Conservation (phyloP, 1,139 yeast species). For the Zygoascus meyerae region DNA sequence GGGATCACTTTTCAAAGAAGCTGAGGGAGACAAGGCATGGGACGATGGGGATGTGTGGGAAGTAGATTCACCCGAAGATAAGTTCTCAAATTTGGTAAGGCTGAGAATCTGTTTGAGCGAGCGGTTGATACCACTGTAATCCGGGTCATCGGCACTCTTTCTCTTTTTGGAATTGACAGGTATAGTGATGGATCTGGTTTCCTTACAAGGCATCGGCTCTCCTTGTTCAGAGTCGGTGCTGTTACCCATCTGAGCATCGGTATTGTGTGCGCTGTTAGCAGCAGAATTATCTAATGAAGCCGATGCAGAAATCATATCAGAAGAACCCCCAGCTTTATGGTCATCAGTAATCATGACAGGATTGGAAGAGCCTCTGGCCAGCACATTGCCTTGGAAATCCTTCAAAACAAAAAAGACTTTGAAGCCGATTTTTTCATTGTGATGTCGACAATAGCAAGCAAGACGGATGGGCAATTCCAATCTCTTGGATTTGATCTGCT, state of each 20-base stretch:
- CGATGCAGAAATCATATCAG: neutral
- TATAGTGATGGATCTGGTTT: neutral
- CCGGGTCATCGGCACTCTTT: slow-evolving; percentile 4
- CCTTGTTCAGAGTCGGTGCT: slow-evolving; percentile 6
- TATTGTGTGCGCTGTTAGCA: slow-evolving; percentile 2
- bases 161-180: slow-evolving; percentile 11
- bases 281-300: slow-evolving; percentile 1
- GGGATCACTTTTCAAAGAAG: slow-evolving; percentile 13
- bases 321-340: slow-evolving; percentile 46
- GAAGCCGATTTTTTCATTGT: slow-evolving; percentile 75
- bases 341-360: slow-evolving; percentile 90
- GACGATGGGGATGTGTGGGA: slow-evolving; percentile 9
- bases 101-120: slow-evolving; percentile 1
- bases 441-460: slow-evolving; percentile 94
- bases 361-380: slow-evolving; percentile 65
- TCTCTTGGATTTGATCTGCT: slow-evolving; percentile 36
- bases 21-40: slow-evolving; percentile 12
- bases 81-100: slow-evolving; percentile 4
- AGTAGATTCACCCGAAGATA: slow-evolving; percentile 5
- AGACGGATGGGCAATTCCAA: slow-evolving; percentile 70
- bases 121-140: neutral
- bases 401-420: slow-evolving; percentile 58
- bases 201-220: neutral
- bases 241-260: slow-evolving; percentile 5
- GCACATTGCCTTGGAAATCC: slow-evolving; percentile 51